Percentiles rank a stretch among this genome's conserved stretches.
Evolutionary conservation across 805 yeast species (phyloP).

Genomic region (Nakazawaea siamensis): DNA sequence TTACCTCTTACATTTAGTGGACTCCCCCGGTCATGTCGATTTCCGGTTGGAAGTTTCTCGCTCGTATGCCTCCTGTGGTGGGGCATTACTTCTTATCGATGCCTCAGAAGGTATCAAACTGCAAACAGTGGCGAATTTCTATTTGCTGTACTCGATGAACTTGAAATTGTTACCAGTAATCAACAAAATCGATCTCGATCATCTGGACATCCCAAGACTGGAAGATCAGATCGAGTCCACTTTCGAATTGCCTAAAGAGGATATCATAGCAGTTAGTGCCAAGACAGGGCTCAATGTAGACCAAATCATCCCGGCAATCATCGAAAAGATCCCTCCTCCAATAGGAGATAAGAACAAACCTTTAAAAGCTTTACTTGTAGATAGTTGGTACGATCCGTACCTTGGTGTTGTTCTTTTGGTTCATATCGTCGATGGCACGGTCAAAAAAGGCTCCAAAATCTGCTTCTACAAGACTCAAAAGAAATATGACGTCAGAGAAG

Average conservation of each 20-base stretch:
- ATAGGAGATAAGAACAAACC: slow-evolving; percentile 45
- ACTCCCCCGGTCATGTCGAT: slow-evolving; percentile 98
- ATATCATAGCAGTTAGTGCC: slow-evolving; percentile 81
- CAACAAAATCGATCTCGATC: slow-evolving; percentile 84
- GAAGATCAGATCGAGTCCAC: slow-evolving; percentile 79
- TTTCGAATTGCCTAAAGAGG: slow-evolving; percentile 70
- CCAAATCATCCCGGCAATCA: slow-evolving; percentile 69
- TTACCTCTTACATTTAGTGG: slow-evolving; percentile 82
- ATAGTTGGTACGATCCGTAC: slow-evolving; percentile 94
- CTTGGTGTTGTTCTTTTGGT: slow-evolving; percentile 85
- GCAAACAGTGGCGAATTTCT: slow-evolving; percentile 96
- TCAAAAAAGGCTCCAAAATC: slow-evolving; percentile 68
- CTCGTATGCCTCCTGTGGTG: slow-evolving; percentile 94
- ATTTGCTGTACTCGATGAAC: slow-evolving; percentile 79
- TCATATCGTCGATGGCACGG: slow-evolving; percentile 74
- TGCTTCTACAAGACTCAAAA: slow-evolving; percentile 69
- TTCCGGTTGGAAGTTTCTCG: slow-evolving; percentile 89
- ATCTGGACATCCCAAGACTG: slow-evolving; percentile 75
- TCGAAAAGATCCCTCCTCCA: slow-evolving; percentile 78
- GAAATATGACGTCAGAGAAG: slow-evolving; percentile 82
- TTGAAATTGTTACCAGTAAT: slow-evolving; percentile 80
- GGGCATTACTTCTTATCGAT: slow-evolving; percentile 84
- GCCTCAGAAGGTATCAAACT: slow-evolving; percentile 97
- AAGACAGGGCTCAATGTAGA: slow-evolving; percentile 83
- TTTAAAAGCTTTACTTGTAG: slow-evolving; percentile 75